These are phyloP conservation scores for Wickerhamiella lipophila DNA, from an alignment of 805 yeast species.

Conservation along the genomic window DNA sequence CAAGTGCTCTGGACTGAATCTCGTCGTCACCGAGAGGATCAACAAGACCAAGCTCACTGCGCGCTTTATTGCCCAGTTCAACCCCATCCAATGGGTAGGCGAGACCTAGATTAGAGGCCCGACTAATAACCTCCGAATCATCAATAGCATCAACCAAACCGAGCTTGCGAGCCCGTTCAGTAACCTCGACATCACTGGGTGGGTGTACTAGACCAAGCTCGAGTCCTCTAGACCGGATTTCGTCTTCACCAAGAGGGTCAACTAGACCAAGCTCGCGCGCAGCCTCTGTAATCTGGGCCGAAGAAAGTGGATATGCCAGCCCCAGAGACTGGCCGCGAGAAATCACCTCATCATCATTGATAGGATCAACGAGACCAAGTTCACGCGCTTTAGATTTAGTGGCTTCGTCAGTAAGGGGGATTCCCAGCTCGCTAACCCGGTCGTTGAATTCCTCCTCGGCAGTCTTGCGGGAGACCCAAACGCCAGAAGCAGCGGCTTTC, in stretches of 20 bases:
- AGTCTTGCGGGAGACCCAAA: constrained; percentile 1
- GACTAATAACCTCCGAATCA: constrained; percentile 4
- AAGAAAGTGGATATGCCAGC: constrained; percentile 12
- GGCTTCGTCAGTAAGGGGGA: constrained; percentile 13
- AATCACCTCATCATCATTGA: constrained; percentile 10
- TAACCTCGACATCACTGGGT: constrained; percentile 43
- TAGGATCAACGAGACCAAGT: constrained; percentile 15
- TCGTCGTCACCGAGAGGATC: constrained; percentile 13
- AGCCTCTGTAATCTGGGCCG: constrained; percentile 11
- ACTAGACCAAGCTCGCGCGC: constrained; percentile 23
- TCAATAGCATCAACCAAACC: constrained; percentile 19
- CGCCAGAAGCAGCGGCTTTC: background rate
- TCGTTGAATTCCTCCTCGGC: constrained; percentile 12
- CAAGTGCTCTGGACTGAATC: constrained; percentile 13
- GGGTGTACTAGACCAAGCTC: constrained; percentile 55
- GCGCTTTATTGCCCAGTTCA: constrained; percentile 11
- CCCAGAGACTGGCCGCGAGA: constrained; percentile 12
- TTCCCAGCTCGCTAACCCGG: constrained; percentile 21
- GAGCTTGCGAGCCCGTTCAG: constrained; percentile 19
- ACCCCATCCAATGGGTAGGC: constrained; percentile 13
- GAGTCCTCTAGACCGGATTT: constrained; percentile 49
- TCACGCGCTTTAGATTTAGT: constrained; percentile 20
- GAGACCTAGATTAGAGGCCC: constrained; percentile 15
- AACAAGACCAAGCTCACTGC: constrained; percentile 7
- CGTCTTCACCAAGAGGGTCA: constrained; percentile 12